Conservation (phyloP, 83 land plant species). For the Picea abies region DNA sequence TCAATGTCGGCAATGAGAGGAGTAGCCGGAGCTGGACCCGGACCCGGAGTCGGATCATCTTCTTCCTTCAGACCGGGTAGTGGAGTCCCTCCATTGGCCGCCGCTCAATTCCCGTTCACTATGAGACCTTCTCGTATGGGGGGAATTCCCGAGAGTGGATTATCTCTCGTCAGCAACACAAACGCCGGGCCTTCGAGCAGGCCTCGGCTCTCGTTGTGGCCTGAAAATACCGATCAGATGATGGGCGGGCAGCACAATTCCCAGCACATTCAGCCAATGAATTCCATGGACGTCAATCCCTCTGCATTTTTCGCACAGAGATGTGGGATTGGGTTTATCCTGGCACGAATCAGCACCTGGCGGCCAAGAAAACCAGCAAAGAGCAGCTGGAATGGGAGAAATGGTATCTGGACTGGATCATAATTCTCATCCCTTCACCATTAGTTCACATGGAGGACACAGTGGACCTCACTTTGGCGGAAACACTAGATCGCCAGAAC, state of each 20-base stretch:
- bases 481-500: constrained; percentile 20
- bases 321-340: background rate
- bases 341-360: background rate
- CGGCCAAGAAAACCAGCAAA: background rate
- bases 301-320: background rate
- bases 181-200: background rate
- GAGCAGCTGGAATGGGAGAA: too few relatives aligned
- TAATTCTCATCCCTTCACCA: constrained; percentile 4
- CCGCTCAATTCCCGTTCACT: background rate
- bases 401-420: constrained; percentile 10
- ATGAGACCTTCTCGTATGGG: background rate
- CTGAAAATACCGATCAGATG: background rate
- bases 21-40: constrained; percentile 17
- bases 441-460: constrained; percentile 3
- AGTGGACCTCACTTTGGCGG: background rate
- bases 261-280: background rate
- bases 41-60: background rate
- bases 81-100: background rate
- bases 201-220: background rate
- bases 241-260: background rate
- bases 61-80: constrained; percentile 22
- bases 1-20: constrained; percentile 22
- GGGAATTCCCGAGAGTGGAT: background rate
- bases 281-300: constrained; percentile 10
- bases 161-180: background rate